phyloP scores from a whole-genome alignment of 1,139 yeast genomes.

The Entelexis sorbosivorans region DNA sequence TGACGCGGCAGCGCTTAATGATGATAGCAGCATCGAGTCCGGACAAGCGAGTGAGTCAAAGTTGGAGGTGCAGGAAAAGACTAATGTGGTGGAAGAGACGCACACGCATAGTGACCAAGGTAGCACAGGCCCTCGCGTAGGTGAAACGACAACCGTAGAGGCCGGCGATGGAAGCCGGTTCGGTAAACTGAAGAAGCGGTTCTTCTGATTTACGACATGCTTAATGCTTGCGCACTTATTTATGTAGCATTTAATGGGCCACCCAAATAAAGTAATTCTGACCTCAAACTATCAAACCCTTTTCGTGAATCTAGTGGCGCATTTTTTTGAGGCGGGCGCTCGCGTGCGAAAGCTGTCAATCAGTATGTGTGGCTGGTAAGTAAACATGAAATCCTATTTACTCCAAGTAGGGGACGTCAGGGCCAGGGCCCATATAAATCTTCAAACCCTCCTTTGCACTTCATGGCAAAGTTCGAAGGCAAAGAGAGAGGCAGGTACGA shows the following conservation, averaged over 20 bases:
- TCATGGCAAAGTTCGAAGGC: background rate
- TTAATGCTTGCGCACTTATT: no score
- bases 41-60: background rate
- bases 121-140: background rate
- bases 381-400: background rate
- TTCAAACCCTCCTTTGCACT: background rate
- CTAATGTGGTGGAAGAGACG: background rate
- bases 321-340: no score
- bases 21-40: background rate
- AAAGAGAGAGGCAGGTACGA: background rate
- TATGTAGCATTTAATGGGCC: no score
- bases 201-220: background rate
- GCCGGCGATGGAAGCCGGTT: background rate
- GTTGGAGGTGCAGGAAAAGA: background rate
- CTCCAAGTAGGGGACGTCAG: background rate
- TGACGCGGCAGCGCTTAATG: conserved; percentile 6
- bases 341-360: no score
- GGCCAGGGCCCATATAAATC: background rate
- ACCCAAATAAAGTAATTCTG: no score
- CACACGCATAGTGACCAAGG: background rate
- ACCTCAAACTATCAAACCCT: no score
- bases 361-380: no score
- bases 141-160: background rate
- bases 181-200: background rate
- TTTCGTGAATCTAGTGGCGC: no score